Evolutionary conservation across 192 early-diverging fungal species (phyloP), one percentile per base, ranked within the genome.

Genomic region (Coemansia biformis): DNA sequence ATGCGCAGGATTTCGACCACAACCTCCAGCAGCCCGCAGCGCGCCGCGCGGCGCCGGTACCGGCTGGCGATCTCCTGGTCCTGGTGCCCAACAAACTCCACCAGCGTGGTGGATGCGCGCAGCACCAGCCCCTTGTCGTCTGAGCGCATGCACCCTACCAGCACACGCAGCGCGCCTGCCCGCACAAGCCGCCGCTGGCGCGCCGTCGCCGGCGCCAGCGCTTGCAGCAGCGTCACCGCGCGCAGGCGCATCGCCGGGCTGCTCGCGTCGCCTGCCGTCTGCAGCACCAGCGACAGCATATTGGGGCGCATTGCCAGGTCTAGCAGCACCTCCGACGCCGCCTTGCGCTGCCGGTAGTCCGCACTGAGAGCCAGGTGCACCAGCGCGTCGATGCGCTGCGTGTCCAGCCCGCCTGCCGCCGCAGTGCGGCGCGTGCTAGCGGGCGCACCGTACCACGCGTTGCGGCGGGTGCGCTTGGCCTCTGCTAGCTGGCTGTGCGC

Each of bases 261-360:
- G 8, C 17, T 6, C n/a, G 19, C 43, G 7, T 48, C 13, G 24
- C 10, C 16, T 4, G 57, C 57, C 38, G 39, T 8, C 19, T n/a
- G 14, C 10, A 64, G 31, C 14, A 58, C 35, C 57, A 60, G 38
- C 22, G 2, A 3, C 18, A 64, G 43, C 48, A 59, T 46, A 9
- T 40, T 37, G 1, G 18, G 21, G 15, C 56, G 33, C 46, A 52
- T 58, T 13, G 53, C 61, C 32, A 21, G 37, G 31, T 72, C 68
- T 12, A 51, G 49, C 33, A 72, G 26, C 30, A 72, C 45, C 18
- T 72, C 57, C 9, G 48, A 35, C 0, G 68, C 56, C 1, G 57
- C 51, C 5, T 34, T 31, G 10, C 68, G 60, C 28, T 51, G 29
- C 14, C 43, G 43, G 38, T 51, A 48, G 50, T 49, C 39, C 3